A percentile compares a stretch with the other conserved stretches of the same genome.
Evolutionary conservation across 805 yeast species (phyloP).

Genomic region (Starmera caribaea): DNA sequence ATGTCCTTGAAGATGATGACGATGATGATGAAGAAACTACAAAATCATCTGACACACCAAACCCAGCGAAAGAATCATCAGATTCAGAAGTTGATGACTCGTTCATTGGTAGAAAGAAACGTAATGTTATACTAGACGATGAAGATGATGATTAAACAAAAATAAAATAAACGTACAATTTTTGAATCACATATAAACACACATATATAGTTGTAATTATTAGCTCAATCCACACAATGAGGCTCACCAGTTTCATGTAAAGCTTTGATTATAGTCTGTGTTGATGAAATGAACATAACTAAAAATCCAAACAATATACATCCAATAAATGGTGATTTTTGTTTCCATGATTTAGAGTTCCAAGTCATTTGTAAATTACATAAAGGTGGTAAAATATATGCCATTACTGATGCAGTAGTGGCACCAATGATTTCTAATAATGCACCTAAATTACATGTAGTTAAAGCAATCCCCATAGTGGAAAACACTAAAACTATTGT

Average conservation of each 20-base stretch:
- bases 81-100: background rate
- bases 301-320: conserved; percentile 65
- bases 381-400: conserved; percentile 83
- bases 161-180: background rate
- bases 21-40: no score
- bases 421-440: conserved; percentile 88
- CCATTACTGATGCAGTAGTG: conserved; percentile 86
- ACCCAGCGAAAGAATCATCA: no score
- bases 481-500: conserved; percentile 57
- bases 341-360: conserved; percentile 26
- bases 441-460: conserved; percentile 84
- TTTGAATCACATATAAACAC: background rate
- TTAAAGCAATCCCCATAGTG: conserved; percentile 67
- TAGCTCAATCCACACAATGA: conserved; percentile 12
- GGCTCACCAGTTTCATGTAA: conserved; percentile 7
- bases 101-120: background rate
- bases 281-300: conserved; percentile 75
- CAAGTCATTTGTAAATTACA: conserved; percentile 63
- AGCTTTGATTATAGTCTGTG: conserved; percentile 49
- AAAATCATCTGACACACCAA: no score
- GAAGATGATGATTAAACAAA: conserved; percentile 2
- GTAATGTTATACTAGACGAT: conserved; percentile 1
- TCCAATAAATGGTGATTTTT: conserved; percentile 46
- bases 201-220: background rate
- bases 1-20: no score